phyloP scores from a whole-genome alignment of 1,284 basidiomycete genomes.

The Cutaneotrichosporon sp. region DNA sequence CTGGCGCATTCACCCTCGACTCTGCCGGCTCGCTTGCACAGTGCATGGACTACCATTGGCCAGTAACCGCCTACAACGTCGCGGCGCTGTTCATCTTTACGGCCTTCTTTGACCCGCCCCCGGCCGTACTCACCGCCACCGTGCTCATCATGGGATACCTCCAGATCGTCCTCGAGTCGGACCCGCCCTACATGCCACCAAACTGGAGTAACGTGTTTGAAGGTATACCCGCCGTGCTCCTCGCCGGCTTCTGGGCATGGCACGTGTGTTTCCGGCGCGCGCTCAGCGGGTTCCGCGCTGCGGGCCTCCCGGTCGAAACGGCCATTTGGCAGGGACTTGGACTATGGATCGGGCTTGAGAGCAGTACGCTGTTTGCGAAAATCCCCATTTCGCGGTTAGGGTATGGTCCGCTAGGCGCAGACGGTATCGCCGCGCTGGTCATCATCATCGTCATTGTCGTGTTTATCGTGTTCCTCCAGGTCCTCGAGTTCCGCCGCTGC shows the following conservation, averaged over 20 bases:
- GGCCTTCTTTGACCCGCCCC: slow-evolving; percentile 28
- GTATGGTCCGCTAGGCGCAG: slow-evolving; percentile 29
- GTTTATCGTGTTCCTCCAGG: slow-evolving; percentile 33
- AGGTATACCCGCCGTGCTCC: slow-evolving; percentile 25
- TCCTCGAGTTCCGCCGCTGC: slow-evolving; percentile 26
- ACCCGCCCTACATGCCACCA: slow-evolving; percentile 29
- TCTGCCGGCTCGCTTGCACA: background rate
- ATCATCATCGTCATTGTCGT: slow-evolving; percentile 27
- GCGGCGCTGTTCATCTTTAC: slow-evolving; percentile 31
- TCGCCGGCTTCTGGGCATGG: slow-evolving; percentile 39
- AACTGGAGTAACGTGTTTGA: slow-evolving; percentile 32
- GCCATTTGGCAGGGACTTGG: slow-evolving; percentile 42
- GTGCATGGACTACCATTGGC: slow-evolving; percentile 38
- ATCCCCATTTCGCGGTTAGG: slow-evolving; percentile 39
- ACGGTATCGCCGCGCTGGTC: slow-evolving; percentile 28
- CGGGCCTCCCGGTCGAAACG: slow-evolving; percentile 28
- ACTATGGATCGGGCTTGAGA: slow-evolving; percentile 43
- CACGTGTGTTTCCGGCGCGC: slow-evolving; percentile 30
- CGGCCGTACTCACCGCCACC: slow-evolving; percentile 23
- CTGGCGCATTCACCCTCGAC: slow-evolving; percentile 31
- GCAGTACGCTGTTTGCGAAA: slow-evolving; percentile 34
- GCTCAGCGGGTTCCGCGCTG: slow-evolving; percentile 26
- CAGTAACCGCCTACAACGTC: slow-evolving; percentile 36
- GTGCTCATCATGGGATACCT: slow-evolving; percentile 34
- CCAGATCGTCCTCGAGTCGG: slow-evolving; percentile 33